These are phyloP conservation scores for Barnettozyma siamensis DNA, from an alignment of 805 yeast species.

Conservation along the genomic window DNA sequence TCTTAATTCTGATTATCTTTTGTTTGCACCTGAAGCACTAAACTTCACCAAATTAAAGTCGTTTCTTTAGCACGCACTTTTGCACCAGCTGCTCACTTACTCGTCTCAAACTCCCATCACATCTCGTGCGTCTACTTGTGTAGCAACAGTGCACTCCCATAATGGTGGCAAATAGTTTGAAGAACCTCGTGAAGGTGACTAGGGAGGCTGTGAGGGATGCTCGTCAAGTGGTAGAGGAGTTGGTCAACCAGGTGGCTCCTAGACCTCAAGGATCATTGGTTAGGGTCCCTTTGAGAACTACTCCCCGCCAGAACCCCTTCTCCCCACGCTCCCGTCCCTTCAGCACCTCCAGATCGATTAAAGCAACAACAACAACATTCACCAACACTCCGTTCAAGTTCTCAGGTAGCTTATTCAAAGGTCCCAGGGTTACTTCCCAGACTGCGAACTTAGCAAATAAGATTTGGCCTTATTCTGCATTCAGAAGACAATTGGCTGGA, in stretches of 20 bases:
- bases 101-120: background rate
- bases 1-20: background rate
- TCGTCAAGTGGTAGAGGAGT: slow-evolving; percentile 43
- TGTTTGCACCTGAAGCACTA: too few species aligned
- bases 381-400: slow-evolving; percentile 9
- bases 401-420: slow-evolving; percentile 1
- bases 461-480: slow-evolving; percentile 23
- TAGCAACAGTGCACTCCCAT: background rate
- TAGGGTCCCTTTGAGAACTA: slow-evolving; percentile 34
- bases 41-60: too few species aligned
- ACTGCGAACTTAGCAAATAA: slow-evolving; percentile 9
- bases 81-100: background rate
- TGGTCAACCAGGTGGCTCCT: slow-evolving; percentile 28
- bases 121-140: background rate
- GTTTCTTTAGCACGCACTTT: too few species aligned
- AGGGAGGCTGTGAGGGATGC: slow-evolving; percentile 42
- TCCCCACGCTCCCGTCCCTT: slow-evolving; percentile 16
- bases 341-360: slow-evolving; percentile 12
- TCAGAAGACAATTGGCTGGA: slow-evolving; percentile 20
- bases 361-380: slow-evolving; percentile 7
- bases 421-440: slow-evolving; percentile 1
- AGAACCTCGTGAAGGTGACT: slow-evolving; percentile 41
- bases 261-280: slow-evolving; percentile 31
- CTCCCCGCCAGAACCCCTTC: slow-evolving; percentile 12
- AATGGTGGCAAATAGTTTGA: slow-evolving; percentile 32